These are phyloP conservation scores for Talaromyces albobiverticillius DNA, from an alignment of 2,329 filamentous ascomycete species.

Conservation along the genomic window DNA sequence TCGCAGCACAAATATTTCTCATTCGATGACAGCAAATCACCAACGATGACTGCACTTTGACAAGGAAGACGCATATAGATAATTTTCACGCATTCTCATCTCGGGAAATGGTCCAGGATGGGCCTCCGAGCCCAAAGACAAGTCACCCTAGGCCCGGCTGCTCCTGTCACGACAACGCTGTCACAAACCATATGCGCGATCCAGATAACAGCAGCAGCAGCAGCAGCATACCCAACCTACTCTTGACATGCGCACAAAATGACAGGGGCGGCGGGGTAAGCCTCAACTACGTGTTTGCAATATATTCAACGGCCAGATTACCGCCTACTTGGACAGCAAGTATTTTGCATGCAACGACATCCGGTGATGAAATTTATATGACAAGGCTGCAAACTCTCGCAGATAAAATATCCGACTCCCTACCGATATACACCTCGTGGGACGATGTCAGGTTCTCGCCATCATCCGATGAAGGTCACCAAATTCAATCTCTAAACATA, in stretches of 20 bases:
- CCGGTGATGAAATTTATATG: not conserved
- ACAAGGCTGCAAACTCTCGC: conserved; percentile 3
- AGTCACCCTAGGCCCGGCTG: not conserved
- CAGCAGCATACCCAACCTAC: not conserved
- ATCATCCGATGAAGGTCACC: not conserved
- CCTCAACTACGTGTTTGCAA: conserved; percentile 10
- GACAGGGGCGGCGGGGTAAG: conserved; percentile 10
- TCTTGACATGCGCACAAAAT: conserved; percentile 4
- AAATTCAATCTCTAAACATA: not conserved
- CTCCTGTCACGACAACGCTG: not conserved
- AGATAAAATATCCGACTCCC: not conserved
- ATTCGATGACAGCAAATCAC: not conserved
- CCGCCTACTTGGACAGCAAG: conserved; percentile 5
- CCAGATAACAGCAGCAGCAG: not conserved
- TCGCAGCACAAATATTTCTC: not conserved
- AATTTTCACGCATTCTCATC: not conserved
- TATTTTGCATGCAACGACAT: not conserved
- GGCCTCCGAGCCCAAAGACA: not conserved
- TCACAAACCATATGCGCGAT: not conserved
- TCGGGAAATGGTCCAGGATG: conserved; percentile 8
- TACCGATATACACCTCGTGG: conserved; percentile 12
- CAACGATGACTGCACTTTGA: not conserved
- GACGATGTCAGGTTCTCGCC: not conserved
- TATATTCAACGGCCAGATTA: conserved; percentile 12
- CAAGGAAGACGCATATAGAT: not conserved